Percentiles rank a stretch among this genome's conserved stretches.
phyloP scores from a whole-genome alignment of 1,284 basidiomycete species.

The Trichosporon coremiiforme region DNA sequence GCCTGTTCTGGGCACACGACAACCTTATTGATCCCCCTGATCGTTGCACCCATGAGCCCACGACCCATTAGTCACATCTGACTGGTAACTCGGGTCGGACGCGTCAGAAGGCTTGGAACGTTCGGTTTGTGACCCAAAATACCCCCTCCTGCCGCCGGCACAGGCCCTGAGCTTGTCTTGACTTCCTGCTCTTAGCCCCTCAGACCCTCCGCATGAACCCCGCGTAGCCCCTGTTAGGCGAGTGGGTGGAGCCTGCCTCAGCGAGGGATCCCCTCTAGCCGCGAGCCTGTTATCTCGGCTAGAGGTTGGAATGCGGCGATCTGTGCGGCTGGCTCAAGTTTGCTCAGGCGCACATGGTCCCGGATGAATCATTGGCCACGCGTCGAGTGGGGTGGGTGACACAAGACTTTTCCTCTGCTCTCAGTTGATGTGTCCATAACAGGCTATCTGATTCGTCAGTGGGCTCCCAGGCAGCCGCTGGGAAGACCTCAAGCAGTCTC shows the following conservation, averaged over 20 bases:
- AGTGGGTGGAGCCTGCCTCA: neutral
- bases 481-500: too few species aligned
- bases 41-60: neutral
- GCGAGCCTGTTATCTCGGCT: slow-evolving; percentile 8
- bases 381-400: neutral
- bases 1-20: neutral
- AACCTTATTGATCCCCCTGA: slow-evolving; percentile 4
- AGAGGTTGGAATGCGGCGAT: neutral
- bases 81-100: neutral
- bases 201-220: neutral
- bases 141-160: neutral
- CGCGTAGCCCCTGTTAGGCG: neutral
- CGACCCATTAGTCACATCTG: neutral
- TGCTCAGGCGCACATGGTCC: neutral
- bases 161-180: neutral
- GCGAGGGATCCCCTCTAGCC: neutral
- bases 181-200: neutral
- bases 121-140: neutral
- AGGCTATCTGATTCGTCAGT: neutral
- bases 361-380: neutral
- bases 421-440: neutral
- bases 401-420: neutral
- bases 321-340: neutral
- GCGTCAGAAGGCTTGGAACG: slow-evolving; percentile 2
- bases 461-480: too few species aligned